phyloP scores from a whole-genome alignment of 2,329 filamentous ascomycete genomes.

The Penicillium sp. region DNA sequence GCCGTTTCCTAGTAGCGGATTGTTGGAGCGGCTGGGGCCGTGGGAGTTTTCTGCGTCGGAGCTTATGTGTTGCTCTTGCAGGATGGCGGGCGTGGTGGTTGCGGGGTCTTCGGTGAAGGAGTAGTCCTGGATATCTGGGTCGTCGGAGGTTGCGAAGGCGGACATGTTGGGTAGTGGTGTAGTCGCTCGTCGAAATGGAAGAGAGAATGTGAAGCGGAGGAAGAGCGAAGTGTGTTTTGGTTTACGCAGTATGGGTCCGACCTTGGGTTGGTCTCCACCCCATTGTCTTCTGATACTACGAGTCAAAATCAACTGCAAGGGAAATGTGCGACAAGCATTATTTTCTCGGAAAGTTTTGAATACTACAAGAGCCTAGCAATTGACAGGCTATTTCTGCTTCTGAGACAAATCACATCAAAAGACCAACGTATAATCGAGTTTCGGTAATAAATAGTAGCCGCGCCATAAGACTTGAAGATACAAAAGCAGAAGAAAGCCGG shows the following conservation, averaged over 20 bases:
- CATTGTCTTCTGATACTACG: not conserved
- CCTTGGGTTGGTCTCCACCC: not conserved
- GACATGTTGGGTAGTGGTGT: slow-evolving; percentile 13
- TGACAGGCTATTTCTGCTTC: slow-evolving; percentile 2
- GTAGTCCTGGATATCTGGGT: slow-evolving; percentile 15
- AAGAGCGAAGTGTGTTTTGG: not conserved
- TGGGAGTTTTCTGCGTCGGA: slow-evolving; percentile 16
- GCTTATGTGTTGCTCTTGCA: slow-evolving; percentile 13
- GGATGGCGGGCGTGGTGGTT: slow-evolving; percentile 16
- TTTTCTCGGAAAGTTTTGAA: slow-evolving; percentile 1
- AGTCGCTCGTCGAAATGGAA: not conserved
- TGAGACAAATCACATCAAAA: slow-evolving; percentile 1
- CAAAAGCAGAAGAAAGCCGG: not conserved
- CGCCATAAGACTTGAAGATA: slow-evolving; percentile 1
- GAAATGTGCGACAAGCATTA: not conserved
- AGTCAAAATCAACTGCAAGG: not conserved
- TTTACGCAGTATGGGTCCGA: not conserved
- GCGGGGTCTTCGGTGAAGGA: slow-evolving; percentile 16
- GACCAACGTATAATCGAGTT: slow-evolving; percentile 8
- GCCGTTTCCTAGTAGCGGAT: slow-evolving; percentile 37
- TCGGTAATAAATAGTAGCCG: slow-evolving; percentile 3
- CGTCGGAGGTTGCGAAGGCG: slow-evolving; percentile 19
- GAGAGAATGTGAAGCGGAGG: not conserved
- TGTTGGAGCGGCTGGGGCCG: slow-evolving; percentile 21
- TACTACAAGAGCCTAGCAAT: not conserved